Percentiles rank a stretch among this genome's conserved stretches.
phyloP scores from a whole-genome alignment of 768 basidiomycete genomes.

The Pilatotrama ljubarskyi region DNA sequence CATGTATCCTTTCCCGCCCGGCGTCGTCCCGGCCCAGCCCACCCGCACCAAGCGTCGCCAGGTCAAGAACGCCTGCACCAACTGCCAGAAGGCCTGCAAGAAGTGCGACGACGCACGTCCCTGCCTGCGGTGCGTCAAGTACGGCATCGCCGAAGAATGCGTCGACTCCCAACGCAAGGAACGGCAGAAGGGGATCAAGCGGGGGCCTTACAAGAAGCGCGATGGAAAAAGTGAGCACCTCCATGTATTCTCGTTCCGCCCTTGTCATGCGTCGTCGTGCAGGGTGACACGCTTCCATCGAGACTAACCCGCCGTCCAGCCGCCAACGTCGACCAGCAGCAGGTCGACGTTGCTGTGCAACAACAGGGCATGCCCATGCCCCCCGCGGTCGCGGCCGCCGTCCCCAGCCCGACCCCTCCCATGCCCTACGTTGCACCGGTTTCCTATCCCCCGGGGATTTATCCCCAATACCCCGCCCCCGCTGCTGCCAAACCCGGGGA shows the following conservation, averaged over 20 bases:
- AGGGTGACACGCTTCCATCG: constrained; percentile 19
- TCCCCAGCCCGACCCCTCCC: constrained; percentile 43
- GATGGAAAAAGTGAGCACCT: constrained; percentile 76
- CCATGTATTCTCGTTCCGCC: constrained; percentile 17
- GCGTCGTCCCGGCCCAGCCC: constrained; percentile 45
- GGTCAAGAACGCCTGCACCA: constrained; percentile 90
- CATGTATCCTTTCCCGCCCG: constrained; percentile 67
- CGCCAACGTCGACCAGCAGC: constrained; percentile 46
- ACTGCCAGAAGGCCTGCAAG: constrained; percentile 90
- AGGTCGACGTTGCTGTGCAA: constrained; percentile 44
- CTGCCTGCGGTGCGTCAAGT: constrained; percentile 91
- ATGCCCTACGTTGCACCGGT: constrained; percentile 54
- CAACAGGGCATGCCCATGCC: constrained; percentile 42
- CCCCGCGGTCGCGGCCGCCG: constrained; percentile 42
- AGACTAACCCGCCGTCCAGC: constrained; percentile 50
- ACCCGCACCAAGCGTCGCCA: constrained; percentile 78
- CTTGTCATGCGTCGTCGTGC: constrained; percentile 15
- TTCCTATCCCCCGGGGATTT: constrained; percentile 55
- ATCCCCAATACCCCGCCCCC: constrained; percentile 49
- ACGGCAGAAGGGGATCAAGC: constrained; percentile 83
- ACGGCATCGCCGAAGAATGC: constrained; percentile 84
- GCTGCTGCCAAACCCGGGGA: constrained; percentile 53
- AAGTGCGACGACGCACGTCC: constrained; percentile 91
- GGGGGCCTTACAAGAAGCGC: constrained; percentile 94
- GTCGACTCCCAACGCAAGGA: constrained; percentile 91